phyloP scores from a whole-genome alignment of 495 filamentous ascomycete genomes.

The Penicillium odoratum region DNA sequence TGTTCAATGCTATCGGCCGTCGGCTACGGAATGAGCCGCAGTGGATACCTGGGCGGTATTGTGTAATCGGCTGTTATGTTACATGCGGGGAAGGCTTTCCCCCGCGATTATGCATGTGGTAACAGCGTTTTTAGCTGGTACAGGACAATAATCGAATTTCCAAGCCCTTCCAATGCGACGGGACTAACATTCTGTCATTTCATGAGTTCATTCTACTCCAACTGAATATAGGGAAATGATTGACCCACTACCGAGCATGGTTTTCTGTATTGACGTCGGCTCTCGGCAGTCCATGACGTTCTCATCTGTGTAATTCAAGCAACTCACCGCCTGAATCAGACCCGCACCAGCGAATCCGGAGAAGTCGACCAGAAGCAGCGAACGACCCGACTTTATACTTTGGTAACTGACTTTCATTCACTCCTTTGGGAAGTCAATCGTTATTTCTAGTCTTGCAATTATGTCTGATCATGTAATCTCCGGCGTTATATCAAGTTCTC shows the following conservation, averaged over 20 bases:
- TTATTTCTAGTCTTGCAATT: constrained; percentile 3
- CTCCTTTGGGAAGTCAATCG: constrained; percentile 5
- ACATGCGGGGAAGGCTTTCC: constrained; percentile 20
- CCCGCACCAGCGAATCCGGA: constrained; percentile 21
- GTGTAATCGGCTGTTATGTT: constrained; percentile 15
- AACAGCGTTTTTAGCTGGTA: neutral
- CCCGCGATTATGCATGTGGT: neutral
- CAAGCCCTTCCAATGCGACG: neutral
- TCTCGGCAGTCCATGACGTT: constrained; percentile 24
- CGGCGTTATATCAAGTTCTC: constrained; percentile 16
- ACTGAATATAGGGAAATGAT: neutral
- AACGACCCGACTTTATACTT: constrained; percentile 5
- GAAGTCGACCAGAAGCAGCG: constrained; percentile 15
- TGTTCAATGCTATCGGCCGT: constrained; percentile 3
- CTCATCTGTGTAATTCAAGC: constrained; percentile 7
- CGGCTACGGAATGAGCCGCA: constrained; percentile 7
- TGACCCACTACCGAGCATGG: neutral
- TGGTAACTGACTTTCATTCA: neutral
- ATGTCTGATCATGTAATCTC: constrained; percentile 16
- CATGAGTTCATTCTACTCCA: neutral
- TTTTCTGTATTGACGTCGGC: neutral
- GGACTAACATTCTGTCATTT: neutral
- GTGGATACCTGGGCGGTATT: neutral
- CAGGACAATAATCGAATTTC: neutral
- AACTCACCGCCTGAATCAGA: constrained; percentile 4